These are phyloP conservation scores for Exidia glandulosa DNA, from an alignment of 768 basidiomycete genomes.

Conservation along the genomic window DNA sequence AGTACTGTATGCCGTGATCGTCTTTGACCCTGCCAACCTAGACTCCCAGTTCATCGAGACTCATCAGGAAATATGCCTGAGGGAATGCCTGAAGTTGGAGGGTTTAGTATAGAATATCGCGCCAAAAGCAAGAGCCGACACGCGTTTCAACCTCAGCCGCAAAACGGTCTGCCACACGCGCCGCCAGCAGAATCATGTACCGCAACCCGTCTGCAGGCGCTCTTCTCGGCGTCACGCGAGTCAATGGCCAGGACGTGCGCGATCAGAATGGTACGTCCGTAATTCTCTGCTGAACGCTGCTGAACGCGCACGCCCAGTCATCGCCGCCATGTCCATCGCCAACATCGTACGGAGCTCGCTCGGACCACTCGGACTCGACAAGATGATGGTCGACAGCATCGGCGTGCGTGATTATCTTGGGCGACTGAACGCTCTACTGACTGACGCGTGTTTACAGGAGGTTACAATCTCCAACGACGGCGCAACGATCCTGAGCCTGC, in stretches of 20 bases:
- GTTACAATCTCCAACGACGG: slow-evolving; percentile 99
- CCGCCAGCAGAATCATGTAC: slow-evolving; percentile 40
- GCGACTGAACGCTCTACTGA: slow-evolving; percentile 9
- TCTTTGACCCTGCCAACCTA: no score
- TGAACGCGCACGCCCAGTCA: slow-evolving; percentile 40
- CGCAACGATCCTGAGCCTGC: slow-evolving; percentile 90
- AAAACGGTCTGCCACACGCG: not conserved
- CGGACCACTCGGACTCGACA: slow-evolving; percentile 89
- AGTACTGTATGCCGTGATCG: no score
- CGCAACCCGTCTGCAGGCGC: slow-evolving; percentile 85
- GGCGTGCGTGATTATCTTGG: slow-evolving; percentile 49
- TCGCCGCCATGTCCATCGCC: slow-evolving; percentile 91
- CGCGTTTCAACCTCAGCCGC: no score
- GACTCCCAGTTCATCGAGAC: no score
- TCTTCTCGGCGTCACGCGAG: slow-evolving; percentile 87
- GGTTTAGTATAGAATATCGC: no score
- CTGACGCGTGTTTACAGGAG: slow-evolving; percentile 45
- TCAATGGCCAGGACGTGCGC: slow-evolving; percentile 90
- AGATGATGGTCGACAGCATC: slow-evolving; percentile 97
- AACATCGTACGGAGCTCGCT: slow-evolving; percentile 95
- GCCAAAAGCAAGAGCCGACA: no score
- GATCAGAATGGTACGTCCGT: slow-evolving; percentile 80
- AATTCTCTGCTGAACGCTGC: not conserved
- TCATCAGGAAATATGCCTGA: no score
- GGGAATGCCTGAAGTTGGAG: no score